A percentile compares a stretch with the other conserved stretches of the same genome.
phyloP scores from a whole-genome alignment of 1,139 yeast genomes.

The Yamadazyma blattariae region DNA sequence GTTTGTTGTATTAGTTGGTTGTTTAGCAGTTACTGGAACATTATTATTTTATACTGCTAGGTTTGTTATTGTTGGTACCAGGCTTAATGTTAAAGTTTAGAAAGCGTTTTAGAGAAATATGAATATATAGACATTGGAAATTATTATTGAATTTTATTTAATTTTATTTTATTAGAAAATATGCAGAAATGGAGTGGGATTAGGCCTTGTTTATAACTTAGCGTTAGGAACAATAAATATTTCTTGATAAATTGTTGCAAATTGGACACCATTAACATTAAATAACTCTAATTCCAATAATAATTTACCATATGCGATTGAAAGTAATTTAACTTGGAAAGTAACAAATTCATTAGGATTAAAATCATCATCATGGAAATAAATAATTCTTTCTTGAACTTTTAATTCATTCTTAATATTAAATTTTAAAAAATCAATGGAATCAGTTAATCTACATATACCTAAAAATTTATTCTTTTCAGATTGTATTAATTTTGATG shows the following conservation, averaged over 20 bases:
- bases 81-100: constrained; percentile 19
- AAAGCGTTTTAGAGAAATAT: no score
- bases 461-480: constrained; percentile 41
- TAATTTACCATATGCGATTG: constrained; percentile 54
- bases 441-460: constrained; percentile 60
- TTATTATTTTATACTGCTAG: constrained; percentile 21
- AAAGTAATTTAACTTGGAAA: constrained; percentile 48
- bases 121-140: no score
- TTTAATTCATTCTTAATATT: constrained; percentile 2
- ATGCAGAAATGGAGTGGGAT: no score
- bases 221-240: constrained; percentile 39
- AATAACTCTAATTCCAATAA: constrained; percentile 61
- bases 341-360: constrained; percentile 55
- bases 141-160: no score
- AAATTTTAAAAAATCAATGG: constrained; percentile 14
- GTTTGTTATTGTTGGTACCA: constrained; percentile 18
- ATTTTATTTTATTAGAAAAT: no score
- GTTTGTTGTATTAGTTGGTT: constrained; percentile 23
- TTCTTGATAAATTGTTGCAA: constrained; percentile 68
- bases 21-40: constrained; percentile 19
- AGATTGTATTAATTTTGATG: constrained; percentile 4
- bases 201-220: no score
- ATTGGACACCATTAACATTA: constrained; percentile 47
- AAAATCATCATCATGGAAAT: constrained; percentile 60
- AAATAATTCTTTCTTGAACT: constrained; percentile 58